Base-by-base conservation (phyloP, 805 yeast species). In the Teunomyces barrocoloradensis region DNA sequence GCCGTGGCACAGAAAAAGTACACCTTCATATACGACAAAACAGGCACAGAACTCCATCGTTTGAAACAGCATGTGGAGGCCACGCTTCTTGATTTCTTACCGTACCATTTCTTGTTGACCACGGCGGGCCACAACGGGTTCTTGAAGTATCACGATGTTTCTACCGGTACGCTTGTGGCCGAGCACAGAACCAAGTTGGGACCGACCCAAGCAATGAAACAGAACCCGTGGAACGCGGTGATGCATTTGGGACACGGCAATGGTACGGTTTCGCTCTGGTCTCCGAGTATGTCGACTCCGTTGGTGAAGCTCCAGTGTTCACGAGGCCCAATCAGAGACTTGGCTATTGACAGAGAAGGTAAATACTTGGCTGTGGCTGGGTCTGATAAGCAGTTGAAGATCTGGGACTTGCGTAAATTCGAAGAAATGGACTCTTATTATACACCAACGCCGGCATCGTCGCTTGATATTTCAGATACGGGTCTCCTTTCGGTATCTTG, bases 1-100 rank as follows among this genome's bases (percentile, higher is more conserved):
- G 99, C 99, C 0, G 96, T 85, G 13, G 98, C 99, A 1, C 99
- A 94, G 69, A 91, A 90, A 69, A 91, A 89, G 65, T 89, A 92
- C 66, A 87, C 94, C 0, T 94, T 85, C 64, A 87, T 94, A 32
- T 94, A 94, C 65, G 97, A 94, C 66, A 84, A 85, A 54, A 81
- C 84, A 52, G 99, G 99, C 25, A 77, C 85, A 45, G 99, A 94
- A 74, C 70, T 94, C 50, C 99, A 94, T 68, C 81, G 95, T 59
- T 75, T 94, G 67, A 87, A 87, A 59, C 94, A 88, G 61, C 99
- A 94, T 64, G 75, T 89, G 25, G 98, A 91, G 56, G 85, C 85
- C 23, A 88, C 91, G 33, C 73, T 79, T 49, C 71, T 94, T 59
- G 96, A 91, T 53, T 94, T 89, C 60, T 74, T 94, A 55, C 98